Evolutionary conservation across 2,329 filamentous ascomycete species (phyloP).

Genomic region (Seiridium unicorne): DNA sequence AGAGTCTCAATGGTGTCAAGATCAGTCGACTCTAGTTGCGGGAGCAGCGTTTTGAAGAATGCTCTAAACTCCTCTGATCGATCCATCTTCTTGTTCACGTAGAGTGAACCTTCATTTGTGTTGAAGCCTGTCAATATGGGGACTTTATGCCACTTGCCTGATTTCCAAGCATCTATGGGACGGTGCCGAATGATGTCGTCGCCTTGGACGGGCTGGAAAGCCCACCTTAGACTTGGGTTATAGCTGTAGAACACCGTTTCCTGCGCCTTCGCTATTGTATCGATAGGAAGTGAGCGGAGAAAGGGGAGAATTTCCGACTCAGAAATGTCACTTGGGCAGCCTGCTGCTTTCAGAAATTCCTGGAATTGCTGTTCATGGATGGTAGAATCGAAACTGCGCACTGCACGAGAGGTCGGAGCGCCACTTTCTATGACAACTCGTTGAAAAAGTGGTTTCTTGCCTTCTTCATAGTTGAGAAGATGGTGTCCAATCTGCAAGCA

Average conservation of each 20-base stretch:
- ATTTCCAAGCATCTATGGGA: slow-evolving; percentile 22
- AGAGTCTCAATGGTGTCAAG: slow-evolving; percentile 31
- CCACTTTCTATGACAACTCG: slow-evolving; percentile 38
- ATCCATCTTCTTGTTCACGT: slow-evolving; percentile 35
- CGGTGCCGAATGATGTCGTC: slow-evolving; percentile 24
- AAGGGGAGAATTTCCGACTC: slow-evolving; percentile 43
- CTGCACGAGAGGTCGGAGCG: slow-evolving; percentile 35
- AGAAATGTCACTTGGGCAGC: slow-evolving; percentile 40
- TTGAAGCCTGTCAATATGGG: slow-evolving; percentile 42
- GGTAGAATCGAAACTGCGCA: slow-evolving; percentile 39
- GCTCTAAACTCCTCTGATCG: slow-evolving; percentile 29
- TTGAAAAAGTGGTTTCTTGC: slow-evolving; percentile 31
- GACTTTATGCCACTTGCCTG: slow-evolving; percentile 26
- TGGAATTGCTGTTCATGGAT: slow-evolving; percentile 48
- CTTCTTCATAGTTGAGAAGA: slow-evolving; percentile 40
- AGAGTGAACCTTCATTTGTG: slow-evolving; percentile 41
- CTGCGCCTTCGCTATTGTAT: slow-evolving; percentile 29
- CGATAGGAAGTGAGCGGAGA: slow-evolving; percentile 34
- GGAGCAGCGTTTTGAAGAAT: slow-evolving; percentile 38
- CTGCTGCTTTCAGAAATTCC: slow-evolving; percentile 44
- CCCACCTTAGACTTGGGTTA: slow-evolving; percentile 34
- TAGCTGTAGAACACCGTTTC: slow-evolving; percentile 31
- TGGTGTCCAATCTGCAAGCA: slow-evolving; percentile 53
- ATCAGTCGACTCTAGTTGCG: slow-evolving; percentile 32
- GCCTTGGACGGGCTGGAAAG: slow-evolving; percentile 56